phyloP scores from a whole-genome alignment of 805 yeast genomes.

The Candida ascalaphidarum region DNA sequence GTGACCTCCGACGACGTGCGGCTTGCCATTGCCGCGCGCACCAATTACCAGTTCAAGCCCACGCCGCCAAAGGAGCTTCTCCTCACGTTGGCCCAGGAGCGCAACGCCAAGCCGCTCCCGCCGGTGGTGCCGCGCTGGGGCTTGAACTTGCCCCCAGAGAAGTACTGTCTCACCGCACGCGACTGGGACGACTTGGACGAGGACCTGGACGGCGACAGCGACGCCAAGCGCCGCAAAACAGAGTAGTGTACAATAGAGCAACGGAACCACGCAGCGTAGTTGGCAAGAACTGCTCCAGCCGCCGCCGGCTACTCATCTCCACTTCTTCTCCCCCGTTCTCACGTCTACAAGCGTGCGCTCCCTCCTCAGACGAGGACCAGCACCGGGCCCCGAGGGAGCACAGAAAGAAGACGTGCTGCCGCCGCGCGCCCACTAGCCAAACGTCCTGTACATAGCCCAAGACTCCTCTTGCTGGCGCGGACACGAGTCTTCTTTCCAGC shows the following conservation, averaged over 20 bases:
- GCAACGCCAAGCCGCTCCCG: constrained; percentile 85
- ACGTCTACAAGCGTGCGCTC: too few species aligned
- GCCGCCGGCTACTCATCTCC: too few species aligned
- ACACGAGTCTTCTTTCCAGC: too few species aligned
- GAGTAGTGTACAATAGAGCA: too few species aligned
- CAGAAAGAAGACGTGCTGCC: too few species aligned
- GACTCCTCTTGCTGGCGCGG: constrained; percentile 1
- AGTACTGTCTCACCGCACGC: constrained; percentile 82
- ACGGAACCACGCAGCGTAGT: too few species aligned
- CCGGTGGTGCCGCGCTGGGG: constrained; percentile 90
- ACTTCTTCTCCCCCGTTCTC: too few species aligned
- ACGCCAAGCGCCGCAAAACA: constrained; percentile 3
- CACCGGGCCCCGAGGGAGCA: too few species aligned
- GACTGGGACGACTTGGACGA: constrained; percentile 49
- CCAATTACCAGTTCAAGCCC: constrained; percentile 95
- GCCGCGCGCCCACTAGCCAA: too few species aligned
- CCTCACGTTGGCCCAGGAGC: constrained; percentile 84
- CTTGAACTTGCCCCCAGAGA: constrained; percentile 92
- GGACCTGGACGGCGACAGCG: constrained; percentile 7
- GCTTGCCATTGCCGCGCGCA: constrained; percentile 85
- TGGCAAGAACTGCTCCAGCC: too few species aligned
- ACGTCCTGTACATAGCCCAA: too few species aligned
- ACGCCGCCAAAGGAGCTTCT: constrained; percentile 86
- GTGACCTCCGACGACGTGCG: constrained; percentile 85
- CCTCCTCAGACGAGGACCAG: too few species aligned